Evolutionary conservation across 305 asterid genomes (phyloP).

Genomic region (Fraxinus velutina): DNA sequence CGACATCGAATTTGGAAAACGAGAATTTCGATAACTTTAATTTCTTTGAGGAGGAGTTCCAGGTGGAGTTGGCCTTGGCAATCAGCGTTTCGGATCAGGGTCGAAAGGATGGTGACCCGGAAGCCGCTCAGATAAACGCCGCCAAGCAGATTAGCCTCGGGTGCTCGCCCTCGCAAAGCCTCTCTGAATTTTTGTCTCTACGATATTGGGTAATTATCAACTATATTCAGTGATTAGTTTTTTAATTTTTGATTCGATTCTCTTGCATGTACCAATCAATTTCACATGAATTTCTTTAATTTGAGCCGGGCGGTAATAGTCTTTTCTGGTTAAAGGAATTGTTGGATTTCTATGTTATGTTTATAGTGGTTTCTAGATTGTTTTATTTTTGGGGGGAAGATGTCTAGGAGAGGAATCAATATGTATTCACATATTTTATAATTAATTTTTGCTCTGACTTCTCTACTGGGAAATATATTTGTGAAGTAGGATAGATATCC

Average conservation of each 20-base stretch:
- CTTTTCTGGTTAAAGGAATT: slow-evolving; percentile 9
- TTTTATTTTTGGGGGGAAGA: slow-evolving; percentile 15
- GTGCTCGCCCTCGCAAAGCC: slow-evolving; percentile 56
- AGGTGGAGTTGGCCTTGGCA: slow-evolving; percentile 53
- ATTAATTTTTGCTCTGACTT: neutral
- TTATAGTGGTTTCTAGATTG: slow-evolving; percentile 11
- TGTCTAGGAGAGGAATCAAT: slow-evolving; percentile 12
- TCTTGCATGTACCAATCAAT: slow-evolving; percentile 11
- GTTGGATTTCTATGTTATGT: slow-evolving; percentile 9
- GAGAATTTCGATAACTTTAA: slow-evolving; percentile 30
- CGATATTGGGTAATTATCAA: slow-evolving; percentile 66
- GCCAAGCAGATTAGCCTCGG: slow-evolving; percentile 91
- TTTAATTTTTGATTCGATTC: neutral
- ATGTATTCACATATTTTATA: neutral
- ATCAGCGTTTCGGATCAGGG: slow-evolving; percentile 55
- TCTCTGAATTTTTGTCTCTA: slow-evolving; percentile 61
- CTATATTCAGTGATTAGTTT: slow-evolving; percentile 5
- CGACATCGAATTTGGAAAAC: slow-evolving; percentile 14
- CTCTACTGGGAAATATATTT: neutral
- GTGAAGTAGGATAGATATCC: neutral
- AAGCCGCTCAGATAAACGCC: slow-evolving; percentile 72
- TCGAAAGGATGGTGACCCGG: slow-evolving; percentile 62
- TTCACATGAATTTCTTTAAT: neutral
- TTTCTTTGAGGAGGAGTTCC: slow-evolving; percentile 69
- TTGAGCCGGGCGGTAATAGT: neutral